Evolutionary conservation across 148 eudicot genomes (phyloP).

Genomic region (Amaranthus palmeri): DNA sequence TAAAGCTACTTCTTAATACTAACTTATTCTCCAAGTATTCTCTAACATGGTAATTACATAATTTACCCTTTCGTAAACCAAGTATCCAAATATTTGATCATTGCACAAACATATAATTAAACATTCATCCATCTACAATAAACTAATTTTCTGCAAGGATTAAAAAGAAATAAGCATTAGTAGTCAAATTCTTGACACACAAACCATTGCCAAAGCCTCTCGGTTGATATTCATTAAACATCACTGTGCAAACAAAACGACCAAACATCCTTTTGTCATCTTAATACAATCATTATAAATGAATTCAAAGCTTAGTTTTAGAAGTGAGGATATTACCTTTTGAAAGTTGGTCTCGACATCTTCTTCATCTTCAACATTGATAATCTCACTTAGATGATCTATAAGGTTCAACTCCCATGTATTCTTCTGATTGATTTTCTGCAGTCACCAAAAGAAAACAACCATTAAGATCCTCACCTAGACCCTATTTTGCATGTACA

Average conservation of each 20-base stretch:
- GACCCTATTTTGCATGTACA: background rate
- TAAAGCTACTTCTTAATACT: no score
- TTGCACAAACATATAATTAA: background rate
- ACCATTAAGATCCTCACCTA: background rate
- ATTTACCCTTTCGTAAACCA: no score
- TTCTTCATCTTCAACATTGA: constrained; percentile 69
- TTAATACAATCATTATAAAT: background rate
- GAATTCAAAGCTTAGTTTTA: background rate
- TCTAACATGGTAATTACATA: no score
- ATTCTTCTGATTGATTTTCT: constrained; percentile 97
- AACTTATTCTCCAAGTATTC: no score
- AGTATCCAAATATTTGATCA: no score
- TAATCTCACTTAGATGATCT: constrained; percentile 81
- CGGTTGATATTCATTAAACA: background rate
- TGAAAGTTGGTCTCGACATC: constrained; percentile 89
- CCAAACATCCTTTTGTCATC: background rate
- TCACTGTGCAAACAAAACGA: background rate
- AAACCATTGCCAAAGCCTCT: background rate
- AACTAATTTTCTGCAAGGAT: background rate
- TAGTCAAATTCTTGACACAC: background rate
- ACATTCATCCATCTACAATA: background rate
- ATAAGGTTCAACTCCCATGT: constrained; percentile 95
- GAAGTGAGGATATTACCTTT: constrained; percentile 41
- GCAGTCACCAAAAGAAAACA: constrained; percentile 15
- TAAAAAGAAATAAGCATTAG: background rate